Conservation (phyloP, 2,329 filamentous ascomycete species). For the Verticillium isaacii region DNA sequence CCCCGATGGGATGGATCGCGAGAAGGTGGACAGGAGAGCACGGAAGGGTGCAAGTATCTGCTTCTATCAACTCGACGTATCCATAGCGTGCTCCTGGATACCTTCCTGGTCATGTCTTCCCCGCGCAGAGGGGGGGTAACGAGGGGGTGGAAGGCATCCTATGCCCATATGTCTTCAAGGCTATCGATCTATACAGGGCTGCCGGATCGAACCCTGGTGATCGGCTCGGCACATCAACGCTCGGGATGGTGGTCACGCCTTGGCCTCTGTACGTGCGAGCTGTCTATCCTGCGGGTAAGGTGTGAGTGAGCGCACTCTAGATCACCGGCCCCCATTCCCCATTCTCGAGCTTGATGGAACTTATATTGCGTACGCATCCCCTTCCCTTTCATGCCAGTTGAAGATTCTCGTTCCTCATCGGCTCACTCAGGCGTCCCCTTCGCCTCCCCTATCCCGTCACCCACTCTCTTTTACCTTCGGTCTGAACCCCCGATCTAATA, state of each 20-base stretch:
- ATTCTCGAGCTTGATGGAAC: neutral
- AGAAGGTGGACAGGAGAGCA: neutral
- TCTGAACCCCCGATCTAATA: neutral
- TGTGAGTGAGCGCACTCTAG: neutral
- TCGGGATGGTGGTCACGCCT: neutral
- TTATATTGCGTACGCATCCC: conserved; percentile 1
- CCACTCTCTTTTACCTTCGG: neutral
- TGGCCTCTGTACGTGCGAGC: neutral
- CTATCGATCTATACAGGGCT: conserved; percentile 3
- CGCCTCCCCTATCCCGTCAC: neutral
- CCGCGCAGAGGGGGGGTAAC: neutral
- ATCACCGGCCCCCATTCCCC: neutral
- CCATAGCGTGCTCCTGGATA: neutral
- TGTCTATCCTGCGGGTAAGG: neutral
- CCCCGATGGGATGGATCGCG: neutral
- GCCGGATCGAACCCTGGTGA: neutral
- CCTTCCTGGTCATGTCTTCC: neutral
- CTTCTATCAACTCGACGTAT: neutral
- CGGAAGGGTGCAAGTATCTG: neutral
- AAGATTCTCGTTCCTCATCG: conserved; percentile 3
- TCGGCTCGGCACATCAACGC: neutral
- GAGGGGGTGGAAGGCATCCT: neutral
- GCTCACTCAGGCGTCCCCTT: neutral
- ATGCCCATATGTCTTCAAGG: neutral
- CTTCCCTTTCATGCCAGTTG: conserved; percentile 4